phyloP scores from a whole-genome alignment of 176 grass and related monocot genomes.

The Luzula sylvatica region DNA sequence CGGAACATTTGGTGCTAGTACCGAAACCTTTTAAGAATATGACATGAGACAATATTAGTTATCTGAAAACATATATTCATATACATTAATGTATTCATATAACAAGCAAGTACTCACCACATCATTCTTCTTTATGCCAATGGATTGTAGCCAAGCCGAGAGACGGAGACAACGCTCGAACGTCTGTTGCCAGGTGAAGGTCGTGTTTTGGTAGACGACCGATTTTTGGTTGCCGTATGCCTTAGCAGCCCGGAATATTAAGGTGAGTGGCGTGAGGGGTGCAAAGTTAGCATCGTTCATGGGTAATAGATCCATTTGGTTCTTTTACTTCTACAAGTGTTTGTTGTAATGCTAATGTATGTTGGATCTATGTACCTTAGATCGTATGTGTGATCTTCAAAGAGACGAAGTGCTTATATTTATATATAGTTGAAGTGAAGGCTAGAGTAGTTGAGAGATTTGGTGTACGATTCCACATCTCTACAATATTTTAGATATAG shows the following conservation, averaged over 20 bases:
- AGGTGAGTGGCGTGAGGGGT: constrained; percentile 36
- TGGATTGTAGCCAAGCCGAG: constrained; percentile 28
- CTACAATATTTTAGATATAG: no score
- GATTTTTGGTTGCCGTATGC: constrained; percentile 39
- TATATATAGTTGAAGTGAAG: no score
- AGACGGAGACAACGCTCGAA: constrained; percentile 37
- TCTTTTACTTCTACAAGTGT: neutral
- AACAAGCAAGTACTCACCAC: constrained; percentile 38
- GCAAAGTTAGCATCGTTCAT: constrained; percentile 35
- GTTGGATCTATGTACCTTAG: neutral
- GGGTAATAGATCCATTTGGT: constrained; percentile 29
- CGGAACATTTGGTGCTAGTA: constrained; percentile 19
- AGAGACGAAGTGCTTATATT: no score
- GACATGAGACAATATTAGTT: constrained; percentile 1
- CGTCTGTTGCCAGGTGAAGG: constrained; percentile 43
- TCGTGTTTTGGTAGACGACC: constrained; percentile 19
- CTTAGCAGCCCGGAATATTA: constrained; percentile 31
- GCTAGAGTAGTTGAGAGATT: no score
- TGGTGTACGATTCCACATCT: no score
- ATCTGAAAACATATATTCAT: neutral
- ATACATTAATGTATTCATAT: no score
- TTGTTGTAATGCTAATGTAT: neutral
- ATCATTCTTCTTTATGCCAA: constrained; percentile 34
- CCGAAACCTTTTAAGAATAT: constrained; percentile 15
- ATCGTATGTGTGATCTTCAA: no score